Percentiles rank a stretch among this genome's conserved stretches.
Evolutionary conservation across 2,329 filamentous ascomycete species (phyloP).

Genomic region (Gliomastix tumulicola): DNA sequence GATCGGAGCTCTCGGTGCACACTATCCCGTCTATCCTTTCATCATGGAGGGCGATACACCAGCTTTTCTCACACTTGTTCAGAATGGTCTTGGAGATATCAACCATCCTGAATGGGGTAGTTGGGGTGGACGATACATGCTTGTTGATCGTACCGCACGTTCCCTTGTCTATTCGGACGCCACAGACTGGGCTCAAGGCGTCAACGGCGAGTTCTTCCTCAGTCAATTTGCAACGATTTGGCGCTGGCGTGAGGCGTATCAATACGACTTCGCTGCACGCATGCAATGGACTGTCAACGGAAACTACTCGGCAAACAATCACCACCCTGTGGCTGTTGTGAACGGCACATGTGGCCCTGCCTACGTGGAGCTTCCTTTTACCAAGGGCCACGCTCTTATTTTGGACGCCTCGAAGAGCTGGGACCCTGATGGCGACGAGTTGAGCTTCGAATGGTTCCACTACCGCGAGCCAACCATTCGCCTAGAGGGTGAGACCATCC

Average conservation of each 20-base stretch:
- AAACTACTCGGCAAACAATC: conserved; percentile 27
- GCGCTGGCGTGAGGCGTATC: conserved; percentile 29
- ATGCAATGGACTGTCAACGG: conserved; percentile 26
- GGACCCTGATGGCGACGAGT: conserved; percentile 31
- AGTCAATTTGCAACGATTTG: conserved; percentile 25
- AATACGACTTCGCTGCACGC: conserved; percentile 31
- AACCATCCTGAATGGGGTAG: conserved; percentile 37
- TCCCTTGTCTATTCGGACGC: conserved; percentile 15
- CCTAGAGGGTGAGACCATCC: not conserved
- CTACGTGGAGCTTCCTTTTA: conserved; percentile 25
- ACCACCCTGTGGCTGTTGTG: conserved; percentile 33
- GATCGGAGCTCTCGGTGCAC: conserved; percentile 29
- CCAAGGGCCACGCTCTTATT: conserved; percentile 24
- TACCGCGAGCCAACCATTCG: conserved; percentile 22
- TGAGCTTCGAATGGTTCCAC: conserved; percentile 40
- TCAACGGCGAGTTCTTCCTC: conserved; percentile 12
- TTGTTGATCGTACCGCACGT: conserved; percentile 11
- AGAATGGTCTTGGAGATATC: conserved; percentile 24
- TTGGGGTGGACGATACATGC: conserved; percentile 39
- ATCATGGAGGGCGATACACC: conserved; percentile 45
- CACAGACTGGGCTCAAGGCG: conserved; percentile 12
- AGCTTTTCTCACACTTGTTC: conserved; percentile 31
- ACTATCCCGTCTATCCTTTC: conserved; percentile 35
- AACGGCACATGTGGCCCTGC: conserved; percentile 29
- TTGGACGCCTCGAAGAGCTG: conserved; percentile 36